Conservation (phyloP, 257 asterid genomes). For the Solanum chmielewskii region DNA sequence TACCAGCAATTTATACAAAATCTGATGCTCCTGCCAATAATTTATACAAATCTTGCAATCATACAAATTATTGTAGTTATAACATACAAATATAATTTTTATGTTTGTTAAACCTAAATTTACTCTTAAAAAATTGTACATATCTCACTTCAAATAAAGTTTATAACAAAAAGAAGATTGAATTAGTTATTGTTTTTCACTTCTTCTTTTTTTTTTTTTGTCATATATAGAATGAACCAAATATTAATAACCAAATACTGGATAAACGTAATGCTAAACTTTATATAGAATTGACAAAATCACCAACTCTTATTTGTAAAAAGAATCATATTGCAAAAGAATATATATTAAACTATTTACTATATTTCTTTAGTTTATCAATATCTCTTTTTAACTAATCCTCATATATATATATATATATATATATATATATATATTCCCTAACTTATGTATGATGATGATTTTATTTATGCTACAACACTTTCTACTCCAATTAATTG, state of each 20-base stretch:
- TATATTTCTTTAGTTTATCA: background rate
- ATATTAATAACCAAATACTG: background rate
- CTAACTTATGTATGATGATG: background rate
- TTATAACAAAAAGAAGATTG: too few relatives aligned
- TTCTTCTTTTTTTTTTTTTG: too few relatives aligned
- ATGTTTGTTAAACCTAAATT: too few relatives aligned
- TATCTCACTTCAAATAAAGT: background rate
- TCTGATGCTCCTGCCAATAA: too few relatives aligned
- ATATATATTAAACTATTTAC: background rate
- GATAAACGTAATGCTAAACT: background rate
- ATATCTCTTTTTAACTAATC: background rate
- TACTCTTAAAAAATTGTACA: background rate
- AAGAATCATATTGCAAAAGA: background rate
- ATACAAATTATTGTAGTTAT: too few relatives aligned
- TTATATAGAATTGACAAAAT: background rate
- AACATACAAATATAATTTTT: too few relatives aligned
- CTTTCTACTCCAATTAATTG: background rate
- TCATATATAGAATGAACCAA: background rate
- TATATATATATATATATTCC: background rate
- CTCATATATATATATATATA: background rate
- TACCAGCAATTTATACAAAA: too few relatives aligned
- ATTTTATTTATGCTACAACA: background rate
- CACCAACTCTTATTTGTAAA: background rate
- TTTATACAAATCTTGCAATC: too few relatives aligned
- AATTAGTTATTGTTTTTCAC: background rate